Evolutionary conservation across 768 basidiomycete species (phyloP).

Genomic region (Royoungia palumana): DNA sequence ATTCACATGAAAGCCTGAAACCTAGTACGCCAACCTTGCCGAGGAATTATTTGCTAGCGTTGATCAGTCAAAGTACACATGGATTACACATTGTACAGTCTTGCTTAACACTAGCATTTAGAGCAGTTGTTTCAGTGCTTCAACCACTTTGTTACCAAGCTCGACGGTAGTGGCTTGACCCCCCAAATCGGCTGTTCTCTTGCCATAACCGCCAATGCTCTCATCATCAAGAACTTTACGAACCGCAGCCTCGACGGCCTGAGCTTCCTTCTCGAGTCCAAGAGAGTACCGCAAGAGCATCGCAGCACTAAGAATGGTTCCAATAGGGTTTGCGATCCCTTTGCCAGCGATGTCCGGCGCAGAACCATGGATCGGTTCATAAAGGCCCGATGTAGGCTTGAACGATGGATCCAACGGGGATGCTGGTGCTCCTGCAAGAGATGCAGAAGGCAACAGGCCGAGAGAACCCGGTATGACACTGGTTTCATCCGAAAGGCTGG

Average conservation of each 20-base stretch:
- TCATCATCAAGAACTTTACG: conserved; percentile 78
- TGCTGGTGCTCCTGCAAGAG: conserved; percentile 85
- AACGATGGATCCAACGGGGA: conserved; percentile 49
- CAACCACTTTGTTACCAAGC: conserved; percentile 80
- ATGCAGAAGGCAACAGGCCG: conserved; percentile 93
- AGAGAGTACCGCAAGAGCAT: conserved; percentile 95
- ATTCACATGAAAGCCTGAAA: no score
- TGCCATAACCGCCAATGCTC: conserved; percentile 66
- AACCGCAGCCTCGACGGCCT: conserved; percentile 87
- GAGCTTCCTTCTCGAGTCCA: conserved; percentile 79
- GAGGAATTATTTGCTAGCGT: no score
- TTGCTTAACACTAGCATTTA: conserved; percentile 21
- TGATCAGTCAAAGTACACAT: neutral
- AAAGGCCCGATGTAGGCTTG: conserved; percentile 81
- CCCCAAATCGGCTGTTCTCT: conserved; percentile 85
- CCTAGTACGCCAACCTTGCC: no score
- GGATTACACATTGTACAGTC: neutral
- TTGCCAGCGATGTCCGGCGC: conserved; percentile 95
- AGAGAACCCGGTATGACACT: conserved; percentile 98
- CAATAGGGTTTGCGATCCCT: conserved; percentile 92
- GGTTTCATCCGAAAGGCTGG: conserved; percentile 90
- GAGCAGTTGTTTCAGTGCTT: conserved; percentile 60
- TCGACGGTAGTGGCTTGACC: conserved; percentile 73
- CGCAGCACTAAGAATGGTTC: conserved; percentile 91
- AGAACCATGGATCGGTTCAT: conserved; percentile 96